These are phyloP conservation scores for Plasmopara halstedii DNA, from an alignment of 352 stramenopile genomes.

Conservation along the genomic window DNA sequence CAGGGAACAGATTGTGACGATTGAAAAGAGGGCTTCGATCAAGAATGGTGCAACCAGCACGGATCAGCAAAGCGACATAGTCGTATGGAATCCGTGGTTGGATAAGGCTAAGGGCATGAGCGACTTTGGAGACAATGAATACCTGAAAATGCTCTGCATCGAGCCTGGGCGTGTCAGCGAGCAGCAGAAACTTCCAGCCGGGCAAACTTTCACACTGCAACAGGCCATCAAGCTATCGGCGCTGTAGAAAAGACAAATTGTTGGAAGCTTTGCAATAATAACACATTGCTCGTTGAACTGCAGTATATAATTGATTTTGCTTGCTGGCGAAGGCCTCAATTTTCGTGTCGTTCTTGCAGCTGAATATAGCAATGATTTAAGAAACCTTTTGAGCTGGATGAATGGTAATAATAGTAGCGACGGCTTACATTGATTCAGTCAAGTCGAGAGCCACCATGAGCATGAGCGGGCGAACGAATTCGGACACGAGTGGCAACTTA, in stretches of 20 bases:
- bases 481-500: slow-evolving; percentile 23
- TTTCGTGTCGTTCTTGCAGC: not conserved
- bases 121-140: slow-evolving; percentile 94
- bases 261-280: not conserved
- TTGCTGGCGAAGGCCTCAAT: no score
- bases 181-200: slow-evolving; percentile 45
- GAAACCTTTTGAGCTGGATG: not conserved
- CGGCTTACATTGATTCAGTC: not conserved
- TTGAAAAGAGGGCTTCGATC: slow-evolving; percentile 66
- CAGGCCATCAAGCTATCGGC: slow-evolving; percentile 55
- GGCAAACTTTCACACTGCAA: slow-evolving; percentile 57
- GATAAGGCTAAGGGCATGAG: slow-evolving; percentile 90
- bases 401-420: not conserved
- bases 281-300: not conserved
- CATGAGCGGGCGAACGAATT: slow-evolving; percentile 24
- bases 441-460: slow-evolving; percentile 2
- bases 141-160: slow-evolving; percentile 93
- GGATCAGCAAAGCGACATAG: slow-evolving; percentile 56
- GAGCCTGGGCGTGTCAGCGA: slow-evolving; percentile 87
- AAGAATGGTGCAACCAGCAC: slow-evolving; percentile 27
- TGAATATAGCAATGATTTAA: not conserved
- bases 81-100: slow-evolving; percentile 93
- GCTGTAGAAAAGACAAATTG: slow-evolving; percentile 18
- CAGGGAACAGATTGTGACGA: slow-evolving; percentile 51
- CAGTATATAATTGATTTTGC: no score